phyloP scores from a whole-genome alignment of 2,329 filamentous ascomycete species.

The Tricladium varicosporioides region DNA sequence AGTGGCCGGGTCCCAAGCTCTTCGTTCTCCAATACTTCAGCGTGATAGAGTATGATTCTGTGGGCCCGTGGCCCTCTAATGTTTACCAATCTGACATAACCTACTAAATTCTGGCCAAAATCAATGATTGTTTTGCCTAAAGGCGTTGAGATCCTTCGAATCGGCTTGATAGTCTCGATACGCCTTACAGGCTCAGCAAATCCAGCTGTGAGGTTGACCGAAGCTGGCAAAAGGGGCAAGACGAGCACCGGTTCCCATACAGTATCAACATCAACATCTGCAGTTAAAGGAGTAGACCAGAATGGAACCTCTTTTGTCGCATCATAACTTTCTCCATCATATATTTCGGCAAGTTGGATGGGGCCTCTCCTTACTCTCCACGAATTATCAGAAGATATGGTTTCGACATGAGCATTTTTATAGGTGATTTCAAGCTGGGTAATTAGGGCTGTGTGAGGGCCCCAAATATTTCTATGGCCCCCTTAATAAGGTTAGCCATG shows the following conservation, averaged over 20 bases:
- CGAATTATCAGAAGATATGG: background rate
- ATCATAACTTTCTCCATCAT: slow-evolving; percentile 47
- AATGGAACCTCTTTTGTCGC: slow-evolving; percentile 14
- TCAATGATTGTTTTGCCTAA: slow-evolving; percentile 48
- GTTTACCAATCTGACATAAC: slow-evolving; percentile 40
- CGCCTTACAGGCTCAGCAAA: slow-evolving; percentile 45
- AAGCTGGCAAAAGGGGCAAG: slow-evolving; percentile 30
- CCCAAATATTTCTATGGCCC: slow-evolving; percentile 36
- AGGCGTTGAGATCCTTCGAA: slow-evolving; percentile 32
- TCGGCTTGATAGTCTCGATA: slow-evolving; percentile 32
- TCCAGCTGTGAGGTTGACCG: slow-evolving; percentile 35
- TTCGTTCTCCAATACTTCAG: slow-evolving; percentile 43
- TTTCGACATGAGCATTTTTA: slow-evolving; percentile 14
- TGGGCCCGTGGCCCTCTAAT: slow-evolving; percentile 38
- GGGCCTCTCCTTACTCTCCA: slow-evolving; percentile 4
- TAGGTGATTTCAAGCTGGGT: slow-evolving; percentile 38
- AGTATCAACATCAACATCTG: background rate
- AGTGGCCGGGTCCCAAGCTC: slow-evolving; percentile 42
- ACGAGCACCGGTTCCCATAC: background rate
- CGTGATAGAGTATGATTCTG: slow-evolving; percentile 41
- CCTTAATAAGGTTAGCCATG: slow-evolving; percentile 15
- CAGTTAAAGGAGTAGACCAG: background rate
- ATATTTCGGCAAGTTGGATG: slow-evolving; percentile 33
- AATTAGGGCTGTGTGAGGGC: slow-evolving; percentile 39
- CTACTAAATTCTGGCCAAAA: slow-evolving; percentile 58